Base-by-base conservation (phyloP, 2,329 filamentous ascomycete genomes). In the Pestalotiopsis sp. region DNA sequence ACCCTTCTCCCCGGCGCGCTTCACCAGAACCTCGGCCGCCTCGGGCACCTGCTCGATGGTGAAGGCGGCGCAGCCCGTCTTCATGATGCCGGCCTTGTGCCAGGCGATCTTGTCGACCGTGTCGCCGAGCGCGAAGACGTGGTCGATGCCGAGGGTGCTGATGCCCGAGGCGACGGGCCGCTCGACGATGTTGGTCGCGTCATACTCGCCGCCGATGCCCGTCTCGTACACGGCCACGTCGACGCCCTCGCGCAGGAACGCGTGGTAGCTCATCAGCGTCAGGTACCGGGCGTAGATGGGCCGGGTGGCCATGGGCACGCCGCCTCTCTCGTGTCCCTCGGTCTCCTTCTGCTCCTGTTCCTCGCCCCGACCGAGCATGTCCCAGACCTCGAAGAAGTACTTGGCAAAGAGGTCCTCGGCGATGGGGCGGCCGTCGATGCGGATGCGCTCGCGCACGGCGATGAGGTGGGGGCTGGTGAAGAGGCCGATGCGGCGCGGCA, bases 71-170 rank as follows among this genome's bases (percentile, higher is more conserved):
- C 83, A 83, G 1, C 86, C 87, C 0, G 76, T 68, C 79, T 92
- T 92, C 82, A 92, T 89, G 68, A 93, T 91, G 1, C 91, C 91
- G 1, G 89, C 88, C 79, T 93, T 93, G 79, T 93, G 90, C 91
- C 91, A 93, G 0, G 91, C 90, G 71, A 93, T 92, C 77, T 89
- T 84, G 39, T 87, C 87, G 12, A 92, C 80, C 0, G 89, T 91
- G 20, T 85, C 79, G 4, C 91, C 91, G 1, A 93, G 83, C 23
- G 85, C 84, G 65, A 84, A 85, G 45, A 91, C 85, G 73, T 93
- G 91, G 74, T 93, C 91, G 71, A 93, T 89, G 4, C 90, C 91
- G 11, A 93, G 81, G n/a, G 87, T 87, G 60, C 86, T 89, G 68
- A 93, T 89, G 1, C 86, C 91, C 0, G 87, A 84, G 0, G 84